These are phyloP conservation scores for Hymenoscyphus occultus DNA, from an alignment of 2,329 filamentous ascomycete genomes.

Conservation along the genomic window DNA sequence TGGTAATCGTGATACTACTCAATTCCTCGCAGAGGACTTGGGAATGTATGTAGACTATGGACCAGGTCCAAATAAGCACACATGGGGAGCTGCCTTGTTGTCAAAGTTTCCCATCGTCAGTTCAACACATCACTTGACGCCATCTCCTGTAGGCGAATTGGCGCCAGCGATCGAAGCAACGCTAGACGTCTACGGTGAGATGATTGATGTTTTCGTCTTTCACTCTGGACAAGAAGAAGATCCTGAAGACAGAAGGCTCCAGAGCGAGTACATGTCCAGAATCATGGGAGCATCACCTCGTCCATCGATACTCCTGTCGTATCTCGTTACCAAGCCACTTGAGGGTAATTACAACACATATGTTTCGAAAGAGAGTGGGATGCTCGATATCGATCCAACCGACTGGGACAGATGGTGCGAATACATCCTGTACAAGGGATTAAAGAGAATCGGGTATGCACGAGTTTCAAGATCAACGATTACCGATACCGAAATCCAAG, in stretches of 20 bases:
- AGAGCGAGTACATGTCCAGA: slow-evolving; percentile 79
- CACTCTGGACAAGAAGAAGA: slow-evolving; percentile 98
- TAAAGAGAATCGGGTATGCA: slow-evolving; percentile 85
- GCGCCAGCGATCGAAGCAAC: slow-evolving; percentile 97
- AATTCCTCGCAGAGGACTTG: slow-evolving; percentile 90
- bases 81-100: slow-evolving; percentile 88
- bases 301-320: slow-evolving; percentile 82
- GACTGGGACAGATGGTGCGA: slow-evolving; percentile 99
- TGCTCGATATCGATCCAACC: slow-evolving; percentile 88
- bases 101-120: slow-evolving; percentile 98
- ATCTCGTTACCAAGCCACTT: slow-evolving; percentile 85
- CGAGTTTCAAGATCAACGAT: slow-evolving; percentile 85
- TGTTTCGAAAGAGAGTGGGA: slow-evolving; percentile 79
- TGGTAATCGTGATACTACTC: slow-evolving; percentile 95
- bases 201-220: slow-evolving; percentile 95
- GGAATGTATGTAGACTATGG: slow-evolving; percentile 99
- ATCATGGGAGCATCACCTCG: slow-evolving; percentile 81
- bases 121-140: slow-evolving; percentile 91
- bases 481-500: slow-evolving; percentile 95
- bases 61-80: slow-evolving; percentile 97
- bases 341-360: slow-evolving; percentile 97
- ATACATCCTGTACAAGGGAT: slow-evolving; percentile 91
- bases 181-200: slow-evolving; percentile 83
- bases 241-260: slow-evolving; percentile 81
- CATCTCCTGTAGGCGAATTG: slow-evolving; percentile 89